Evolutionary conservation across 208 protist species (phyloP).

Genomic region (Angomonas deanei): DNA sequence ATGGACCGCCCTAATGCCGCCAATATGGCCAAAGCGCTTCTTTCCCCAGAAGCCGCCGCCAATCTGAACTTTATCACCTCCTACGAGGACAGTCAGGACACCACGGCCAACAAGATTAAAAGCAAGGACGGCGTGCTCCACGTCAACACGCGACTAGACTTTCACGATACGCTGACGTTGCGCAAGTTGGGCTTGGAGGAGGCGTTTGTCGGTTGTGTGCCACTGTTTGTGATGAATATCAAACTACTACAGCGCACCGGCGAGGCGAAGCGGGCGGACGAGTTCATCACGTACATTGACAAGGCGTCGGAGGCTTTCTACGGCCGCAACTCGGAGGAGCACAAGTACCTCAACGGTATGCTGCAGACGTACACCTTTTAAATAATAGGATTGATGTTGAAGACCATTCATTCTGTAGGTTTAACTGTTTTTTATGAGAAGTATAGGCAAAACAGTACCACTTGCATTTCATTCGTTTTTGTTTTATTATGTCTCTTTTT

Average conservation of each 20-base stretch:
- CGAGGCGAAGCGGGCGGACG: not conserved
- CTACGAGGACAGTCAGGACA: not conserved
- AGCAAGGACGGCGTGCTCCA: not conserved
- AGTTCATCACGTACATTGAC: not conserved
- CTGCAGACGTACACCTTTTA: not conserved
- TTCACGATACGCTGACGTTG: not conserved
- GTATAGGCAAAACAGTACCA: too few relatives aligned
- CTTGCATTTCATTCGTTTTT: constrained; percentile 3
- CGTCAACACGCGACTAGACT: not conserved
- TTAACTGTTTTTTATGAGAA: too few relatives aligned
- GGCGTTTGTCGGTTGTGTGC: not conserved
- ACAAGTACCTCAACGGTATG: too few relatives aligned
- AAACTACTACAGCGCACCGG: not conserved
- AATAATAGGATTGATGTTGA: not conserved
- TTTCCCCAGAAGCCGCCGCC: not conserved
- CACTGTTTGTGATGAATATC: not conserved
- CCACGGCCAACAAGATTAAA: not conserved
- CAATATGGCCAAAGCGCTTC: not conserved
- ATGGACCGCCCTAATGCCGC: not conserved
- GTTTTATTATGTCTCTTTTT: constrained; percentile 4
- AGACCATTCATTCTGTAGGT: not conserved
- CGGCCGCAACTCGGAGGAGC: too few relatives aligned
- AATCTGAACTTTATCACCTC: not conserved
- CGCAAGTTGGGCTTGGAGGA: not conserved
- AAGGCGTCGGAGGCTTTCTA: not conserved